Percentiles rank a stretch among this genome's conserved stretches.
These are phyloP conservation scores for Creolimax fragrantissima DNA, from an alignment of 78 protist genomes.

Conservation along the genomic window DNA sequence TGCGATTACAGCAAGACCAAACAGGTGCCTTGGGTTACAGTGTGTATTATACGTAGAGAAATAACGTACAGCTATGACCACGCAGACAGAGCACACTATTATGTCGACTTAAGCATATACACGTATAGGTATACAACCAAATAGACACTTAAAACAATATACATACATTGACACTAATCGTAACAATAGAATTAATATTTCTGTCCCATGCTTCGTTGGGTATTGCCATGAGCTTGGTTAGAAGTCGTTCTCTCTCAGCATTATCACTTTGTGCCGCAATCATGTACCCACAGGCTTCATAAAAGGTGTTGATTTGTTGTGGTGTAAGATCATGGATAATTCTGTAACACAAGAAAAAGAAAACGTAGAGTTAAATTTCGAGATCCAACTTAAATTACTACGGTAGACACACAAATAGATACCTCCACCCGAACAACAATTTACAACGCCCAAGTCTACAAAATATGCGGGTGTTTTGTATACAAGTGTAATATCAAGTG, in stretches of 20 bases:
- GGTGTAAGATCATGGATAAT: slow-evolving; percentile 64
- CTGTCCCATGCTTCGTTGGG: slow-evolving; percentile 76
- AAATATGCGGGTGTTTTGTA: no score
- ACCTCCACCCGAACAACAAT: not conserved
- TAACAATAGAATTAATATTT: slow-evolving; percentile 42
- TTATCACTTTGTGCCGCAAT: slow-evolving; percentile 50
- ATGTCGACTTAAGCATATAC: no score
- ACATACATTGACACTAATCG: not conserved
- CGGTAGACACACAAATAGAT: not conserved
- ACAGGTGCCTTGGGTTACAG: not conserved
- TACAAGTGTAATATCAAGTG: not conserved
- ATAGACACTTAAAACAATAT: no score
- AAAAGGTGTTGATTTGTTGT: slow-evolving; percentile 83
- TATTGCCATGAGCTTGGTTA: slow-evolving; percentile 59
- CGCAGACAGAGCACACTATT: no score
- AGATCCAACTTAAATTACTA: not conserved
- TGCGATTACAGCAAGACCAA: not conserved
- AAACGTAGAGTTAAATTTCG: not conserved
- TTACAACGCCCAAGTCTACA: no score
- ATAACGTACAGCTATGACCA: no score
- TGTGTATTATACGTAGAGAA: no score
- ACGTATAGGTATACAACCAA: no score
- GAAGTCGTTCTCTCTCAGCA: slow-evolving; percentile 39
- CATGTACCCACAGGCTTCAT: slow-evolving; percentile 90
- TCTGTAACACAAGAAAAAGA: not conserved